Evolutionary conservation across 768 basidiomycete species (phyloP).

Genomic region (Macrolepiota albuminosa): DNA sequence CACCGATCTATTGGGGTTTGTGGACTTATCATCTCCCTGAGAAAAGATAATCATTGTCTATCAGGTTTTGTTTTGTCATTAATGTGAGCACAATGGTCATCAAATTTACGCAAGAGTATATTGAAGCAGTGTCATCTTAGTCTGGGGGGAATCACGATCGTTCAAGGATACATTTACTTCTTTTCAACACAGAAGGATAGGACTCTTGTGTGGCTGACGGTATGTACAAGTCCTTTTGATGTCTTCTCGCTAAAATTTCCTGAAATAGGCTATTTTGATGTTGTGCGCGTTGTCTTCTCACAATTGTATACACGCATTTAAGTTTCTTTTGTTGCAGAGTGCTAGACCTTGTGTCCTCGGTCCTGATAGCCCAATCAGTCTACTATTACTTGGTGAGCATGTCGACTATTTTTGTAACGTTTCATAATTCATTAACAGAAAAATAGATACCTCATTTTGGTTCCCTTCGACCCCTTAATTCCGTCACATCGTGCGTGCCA

Average conservation of each 20-base stretch:
- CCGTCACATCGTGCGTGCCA: constrained; percentile 32
- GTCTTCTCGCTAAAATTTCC: neutral
- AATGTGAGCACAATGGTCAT: constrained; percentile 13
- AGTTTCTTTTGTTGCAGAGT: constrained; percentile 12
- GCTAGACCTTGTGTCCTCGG: constrained; percentile 34
- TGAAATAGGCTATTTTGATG: constrained; percentile 22
- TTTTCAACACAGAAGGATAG: constrained; percentile 23
- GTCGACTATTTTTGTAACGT: too few relatives aligned
- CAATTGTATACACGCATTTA: neutral
- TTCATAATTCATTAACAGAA: neutral
- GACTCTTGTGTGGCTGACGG: constrained; percentile 22
- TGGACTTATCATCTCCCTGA: neutral
- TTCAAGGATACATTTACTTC: constrained; percentile 39
- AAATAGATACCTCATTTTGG: constrained; percentile 40
- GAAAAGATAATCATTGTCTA: neutral
- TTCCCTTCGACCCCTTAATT: constrained; percentile 29
- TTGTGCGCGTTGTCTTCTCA: constrained; percentile 15
- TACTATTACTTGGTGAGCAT: constrained; percentile 37
- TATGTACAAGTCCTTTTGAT: constrained; percentile 2
- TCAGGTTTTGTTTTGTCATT: constrained; percentile 25
- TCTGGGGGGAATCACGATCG: constrained; percentile 34
- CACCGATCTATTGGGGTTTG: constrained; percentile 29
- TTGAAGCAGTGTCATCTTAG: constrained; percentile 14
- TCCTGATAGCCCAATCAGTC: constrained; percentile 37
- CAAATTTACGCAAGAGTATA: neutral